Base-by-base conservation (phyloP, 2,329 filamentous ascomycete species). In the Keithomyces neogunnii region DNA sequence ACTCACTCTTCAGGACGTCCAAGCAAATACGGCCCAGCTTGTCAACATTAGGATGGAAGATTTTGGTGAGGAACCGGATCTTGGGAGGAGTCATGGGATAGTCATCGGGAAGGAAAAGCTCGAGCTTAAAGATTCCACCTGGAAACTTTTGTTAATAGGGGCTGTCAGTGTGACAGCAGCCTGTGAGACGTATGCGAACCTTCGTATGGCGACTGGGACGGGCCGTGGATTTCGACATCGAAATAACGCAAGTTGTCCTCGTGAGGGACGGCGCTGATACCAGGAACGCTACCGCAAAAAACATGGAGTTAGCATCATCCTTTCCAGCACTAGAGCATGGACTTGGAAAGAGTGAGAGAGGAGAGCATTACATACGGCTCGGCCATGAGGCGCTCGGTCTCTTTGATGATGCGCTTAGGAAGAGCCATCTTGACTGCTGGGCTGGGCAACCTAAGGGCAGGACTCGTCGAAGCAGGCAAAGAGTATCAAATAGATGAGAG, bases 1-100 rank as follows among this genome's bases (percentile, higher is more conserved):
- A 61, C 81, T 60, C 75, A 95, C 93, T 96, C 77, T 99, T 99
- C 52, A 99, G 74, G 35, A 99, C 93, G 67, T 99, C 93, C 47
- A 99, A 75, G 67, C 95, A 99, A 71, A 99, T 99, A 54, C 93
- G 87, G 54, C 93, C 93, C 2, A 99, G 82, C 72, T 95, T 95
- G 69, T 99, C 93, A 61, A 99, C 96, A 69, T 99, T 99, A 49
- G 93, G 93, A 69, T 99, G 95, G 72, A 97, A 99, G 69, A 99
- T 97, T 74, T 96, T 96, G 62, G 95, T 99, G 48, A 99, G 78
- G 72, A 99, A 99, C 51, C 93, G 88, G 65, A 99, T 96, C 77
- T 96, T 96, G 45, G 93, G 93, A 50, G 93, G 92, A 35, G 90
- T 96, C 93, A 99, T 99, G 42, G 93, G 93, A 69, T 99, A 99